These are phyloP conservation scores for Rosellinia necatrix DNA, from an alignment of 2,329 filamentous ascomycete species.

Conservation along the genomic window DNA sequence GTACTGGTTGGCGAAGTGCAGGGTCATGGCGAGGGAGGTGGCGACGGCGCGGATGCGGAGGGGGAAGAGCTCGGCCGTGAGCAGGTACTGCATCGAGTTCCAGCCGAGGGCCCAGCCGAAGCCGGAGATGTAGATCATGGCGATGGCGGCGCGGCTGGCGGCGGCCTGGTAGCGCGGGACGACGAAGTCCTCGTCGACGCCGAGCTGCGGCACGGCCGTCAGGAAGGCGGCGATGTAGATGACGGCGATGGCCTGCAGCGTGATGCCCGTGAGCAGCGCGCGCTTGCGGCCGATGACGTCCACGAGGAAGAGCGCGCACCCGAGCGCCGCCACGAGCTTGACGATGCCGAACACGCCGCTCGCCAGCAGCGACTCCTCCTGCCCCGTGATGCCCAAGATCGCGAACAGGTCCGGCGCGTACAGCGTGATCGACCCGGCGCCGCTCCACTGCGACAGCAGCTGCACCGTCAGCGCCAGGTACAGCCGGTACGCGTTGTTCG, in stretches of 20 bases:
- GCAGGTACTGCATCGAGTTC: constrained; percentile 79
- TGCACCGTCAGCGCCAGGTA: constrained; percentile 72
- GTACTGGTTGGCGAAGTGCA: constrained; percentile 81
- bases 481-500: constrained; percentile 73
- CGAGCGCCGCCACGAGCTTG: constrained; percentile 68
- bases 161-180: constrained; percentile 55
- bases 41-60: constrained; percentile 73
- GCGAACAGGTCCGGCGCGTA: constrained; percentile 77
- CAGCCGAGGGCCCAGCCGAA: constrained; percentile 73
- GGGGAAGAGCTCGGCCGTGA: constrained; percentile 79
- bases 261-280: constrained; percentile 63
- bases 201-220: constrained; percentile 63
- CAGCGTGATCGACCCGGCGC: constrained; percentile 74
- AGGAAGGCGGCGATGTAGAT: constrained; percentile 66
- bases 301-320: constrained; percentile 78
- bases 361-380: constrained; percentile 70
- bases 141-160: constrained; percentile 69
- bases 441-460: constrained; percentile 74
- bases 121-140: constrained; percentile 73
- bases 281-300: constrained; percentile 79
- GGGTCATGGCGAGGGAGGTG: constrained; percentile 74
- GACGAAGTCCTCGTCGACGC: constrained; percentile 52
- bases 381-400: constrained; percentile 71
- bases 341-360: constrained; percentile 78
- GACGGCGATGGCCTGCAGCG: constrained; percentile 64